Evolutionary conservation across 2,329 filamentous ascomycete species (phyloP).

Genomic region (Zasmidium citrigriseum): DNA sequence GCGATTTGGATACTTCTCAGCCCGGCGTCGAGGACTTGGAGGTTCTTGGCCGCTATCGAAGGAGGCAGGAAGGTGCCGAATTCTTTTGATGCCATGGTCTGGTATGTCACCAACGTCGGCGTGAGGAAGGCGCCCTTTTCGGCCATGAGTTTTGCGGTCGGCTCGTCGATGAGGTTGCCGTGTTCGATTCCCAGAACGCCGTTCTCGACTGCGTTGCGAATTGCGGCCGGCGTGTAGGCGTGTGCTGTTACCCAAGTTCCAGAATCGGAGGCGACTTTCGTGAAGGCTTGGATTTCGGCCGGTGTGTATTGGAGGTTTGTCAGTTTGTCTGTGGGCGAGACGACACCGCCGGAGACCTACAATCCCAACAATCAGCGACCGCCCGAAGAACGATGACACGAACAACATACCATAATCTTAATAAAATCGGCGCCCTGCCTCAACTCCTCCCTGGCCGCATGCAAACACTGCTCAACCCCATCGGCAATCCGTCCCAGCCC

Average conservation of each 20-base stretch:
- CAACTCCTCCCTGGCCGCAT: slow-evolving; percentile 56
- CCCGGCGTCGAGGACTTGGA: slow-evolving; percentile 51
- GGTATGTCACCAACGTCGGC: slow-evolving; percentile 57
- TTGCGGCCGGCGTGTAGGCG: slow-evolving; percentile 57
- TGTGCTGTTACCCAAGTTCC: slow-evolving; percentile 58
- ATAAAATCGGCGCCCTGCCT: slow-evolving; percentile 61
- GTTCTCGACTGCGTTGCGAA: slow-evolving; percentile 57
- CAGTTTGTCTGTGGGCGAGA: slow-evolving; percentile 56
- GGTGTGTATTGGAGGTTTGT: slow-evolving; percentile 58
- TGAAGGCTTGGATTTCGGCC: slow-evolving; percentile 58
- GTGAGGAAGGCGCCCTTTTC: slow-evolving; percentile 53
- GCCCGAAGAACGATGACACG: slow-evolving; percentile 8
- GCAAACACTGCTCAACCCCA: slow-evolving; percentile 57
- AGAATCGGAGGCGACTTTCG: slow-evolving; percentile 50
- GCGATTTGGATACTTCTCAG: slow-evolving; percentile 52
- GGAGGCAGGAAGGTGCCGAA: slow-evolving; percentile 48
- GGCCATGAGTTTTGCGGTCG: slow-evolving; percentile 53
- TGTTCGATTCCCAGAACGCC: slow-evolving; percentile 61
- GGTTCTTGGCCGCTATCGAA: slow-evolving; percentile 52
- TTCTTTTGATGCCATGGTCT: slow-evolving; percentile 49
- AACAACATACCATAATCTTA: slow-evolving; percentile 56
- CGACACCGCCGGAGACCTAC: slow-evolving; percentile 54
- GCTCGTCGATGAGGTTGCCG: slow-evolving; percentile 63
- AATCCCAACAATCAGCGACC: neutral
- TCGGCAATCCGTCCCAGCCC: slow-evolving; percentile 52